Evolutionary conservation across 2,329 filamentous ascomycete species (phyloP), one percentile per base, ranked within the genome.

Genomic region (Alternaria sp.): DNA sequence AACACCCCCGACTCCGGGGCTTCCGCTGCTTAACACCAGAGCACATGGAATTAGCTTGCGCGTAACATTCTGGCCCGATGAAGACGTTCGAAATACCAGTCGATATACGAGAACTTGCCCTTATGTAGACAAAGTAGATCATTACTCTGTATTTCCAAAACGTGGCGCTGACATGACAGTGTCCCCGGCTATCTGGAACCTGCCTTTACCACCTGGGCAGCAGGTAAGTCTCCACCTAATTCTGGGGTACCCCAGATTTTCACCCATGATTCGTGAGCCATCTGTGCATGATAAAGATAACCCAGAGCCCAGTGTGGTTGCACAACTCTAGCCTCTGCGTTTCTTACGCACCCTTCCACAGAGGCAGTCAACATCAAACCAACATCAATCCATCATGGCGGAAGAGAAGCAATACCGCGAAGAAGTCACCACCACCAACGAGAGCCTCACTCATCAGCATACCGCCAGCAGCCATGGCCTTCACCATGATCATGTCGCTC

Each of bases 401-500:
- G 69, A 67, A 50, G 67, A 73, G 51, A 73, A 73, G 62, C 63
- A 60, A 23, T 50, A 59, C 30, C 59, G 57, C 8, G 65, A 71
- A 44, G 53, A 68, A 9, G 56, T 68, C 21, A 56, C 65, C n/a
- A 57, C 65, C 1, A 57, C 59, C n/a, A 19, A 32, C 19, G 50
- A 26, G 51, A 30, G 44, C 15, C 43, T 62, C n/a, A 58, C 62
- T 8, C 58, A 67, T 32, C 59, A 65, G 11, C 54, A 68, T 15
- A 58, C 51, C 3, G 19, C 60, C 21, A 52, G 43, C 52, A 68
- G 61, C 9, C 55, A 59, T 40, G 73, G 68, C 26, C 71, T 76
- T 13, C 71, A 76, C 46, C 73, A 76, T 46, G 74, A 76, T 26
- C 72, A 73, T 30, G 63, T 77, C 43, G 73, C 73, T 28, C 62